Conservation (phyloP, 192 early-diverging fungal genomes). For the Chytriomyces sp. region DNA sequence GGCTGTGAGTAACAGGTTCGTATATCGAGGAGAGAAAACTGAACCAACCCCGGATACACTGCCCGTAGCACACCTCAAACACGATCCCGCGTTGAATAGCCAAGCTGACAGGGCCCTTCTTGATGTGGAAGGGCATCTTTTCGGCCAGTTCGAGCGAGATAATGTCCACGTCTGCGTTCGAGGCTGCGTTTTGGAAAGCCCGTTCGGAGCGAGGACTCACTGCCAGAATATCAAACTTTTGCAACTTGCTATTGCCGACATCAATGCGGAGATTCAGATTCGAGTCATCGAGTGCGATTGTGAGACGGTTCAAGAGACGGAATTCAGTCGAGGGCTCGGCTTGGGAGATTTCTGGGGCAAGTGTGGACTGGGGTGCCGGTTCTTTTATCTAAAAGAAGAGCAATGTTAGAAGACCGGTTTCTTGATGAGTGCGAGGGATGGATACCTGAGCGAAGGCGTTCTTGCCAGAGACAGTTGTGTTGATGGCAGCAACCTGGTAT, state of each 20-base stretch:
- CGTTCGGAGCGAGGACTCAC: slow-evolving; percentile 76
- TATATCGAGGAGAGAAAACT: neutral
- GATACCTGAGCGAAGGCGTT: slow-evolving; percentile 31
- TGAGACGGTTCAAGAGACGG: slow-evolving; percentile 63
- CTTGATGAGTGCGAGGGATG: neutral
- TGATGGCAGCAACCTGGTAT: slow-evolving; percentile 63
- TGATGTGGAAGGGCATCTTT: slow-evolving; percentile 72
- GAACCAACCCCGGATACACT: slow-evolving; percentile 63
- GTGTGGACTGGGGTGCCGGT: slow-evolving; percentile 15
- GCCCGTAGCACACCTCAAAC: slow-evolving; percentile 79
- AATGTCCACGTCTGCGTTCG: slow-evolving; percentile 75
- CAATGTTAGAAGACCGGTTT: too few species aligned
- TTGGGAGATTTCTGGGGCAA: slow-evolving; percentile 32
- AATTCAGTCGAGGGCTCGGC: slow-evolving; percentile 37
- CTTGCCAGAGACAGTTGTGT: slow-evolving; percentile 55
- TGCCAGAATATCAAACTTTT: slow-evolving; percentile 69
- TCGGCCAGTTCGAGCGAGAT: slow-evolving; percentile 75
- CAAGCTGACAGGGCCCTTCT: slow-evolving; percentile 64
- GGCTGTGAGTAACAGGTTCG: neutral
- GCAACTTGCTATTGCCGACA: slow-evolving; percentile 26
- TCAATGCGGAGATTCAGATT: slow-evolving; percentile 47
- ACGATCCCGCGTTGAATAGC: slow-evolving; percentile 77
- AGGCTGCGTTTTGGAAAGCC: slow-evolving; percentile 66
- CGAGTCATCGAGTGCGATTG: slow-evolving; percentile 62
- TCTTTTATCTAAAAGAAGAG: slow-evolving; percentile 1